These are phyloP conservation scores for Rhododendron simsii DNA, from an alignment of 148 eudicot species.

Conservation along the genomic window DNA sequence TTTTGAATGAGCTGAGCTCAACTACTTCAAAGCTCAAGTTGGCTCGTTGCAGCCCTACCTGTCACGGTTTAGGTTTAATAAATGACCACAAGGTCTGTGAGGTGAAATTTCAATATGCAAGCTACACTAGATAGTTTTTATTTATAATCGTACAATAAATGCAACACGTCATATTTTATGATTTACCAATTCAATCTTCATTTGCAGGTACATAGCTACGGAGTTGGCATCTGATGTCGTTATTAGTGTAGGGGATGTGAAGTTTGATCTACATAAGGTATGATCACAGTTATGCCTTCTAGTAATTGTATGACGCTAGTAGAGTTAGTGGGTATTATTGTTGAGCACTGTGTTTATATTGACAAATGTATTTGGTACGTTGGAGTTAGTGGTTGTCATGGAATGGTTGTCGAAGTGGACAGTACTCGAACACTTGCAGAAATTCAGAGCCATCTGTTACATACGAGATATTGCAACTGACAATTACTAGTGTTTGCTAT, in stretches of 20 bases:
- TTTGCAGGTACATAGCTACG: slow-evolving; percentile 77
- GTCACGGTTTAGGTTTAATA: not conserved
- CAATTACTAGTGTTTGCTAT: not conserved
- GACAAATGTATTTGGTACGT: not conserved
- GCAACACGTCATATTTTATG: not conserved
- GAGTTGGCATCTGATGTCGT: slow-evolving; percentile 74
- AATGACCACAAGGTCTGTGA: not conserved
- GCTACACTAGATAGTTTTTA: not conserved
- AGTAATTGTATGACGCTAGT: not conserved
- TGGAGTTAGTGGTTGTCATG: not conserved
- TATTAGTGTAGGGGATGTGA: slow-evolving; percentile 65
- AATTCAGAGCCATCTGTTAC: not conserved
- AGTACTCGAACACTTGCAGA: not conserved
- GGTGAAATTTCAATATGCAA: not conserved
- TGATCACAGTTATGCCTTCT: not conserved
- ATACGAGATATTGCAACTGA: not conserved
- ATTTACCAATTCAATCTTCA: not conserved
- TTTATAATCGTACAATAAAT: not conserved
- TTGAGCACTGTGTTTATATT: not conserved
- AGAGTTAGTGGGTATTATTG: not conserved
- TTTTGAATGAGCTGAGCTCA: not conserved
- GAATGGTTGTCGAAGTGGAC: not conserved
- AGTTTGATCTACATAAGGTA: slow-evolving; percentile 95
- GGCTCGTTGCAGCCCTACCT: not conserved
- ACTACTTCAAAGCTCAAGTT: not conserved